phyloP scores from a whole-genome alignment of 2,329 filamentous ascomycete genomes.

The Xylariaceae sp. region DNA sequence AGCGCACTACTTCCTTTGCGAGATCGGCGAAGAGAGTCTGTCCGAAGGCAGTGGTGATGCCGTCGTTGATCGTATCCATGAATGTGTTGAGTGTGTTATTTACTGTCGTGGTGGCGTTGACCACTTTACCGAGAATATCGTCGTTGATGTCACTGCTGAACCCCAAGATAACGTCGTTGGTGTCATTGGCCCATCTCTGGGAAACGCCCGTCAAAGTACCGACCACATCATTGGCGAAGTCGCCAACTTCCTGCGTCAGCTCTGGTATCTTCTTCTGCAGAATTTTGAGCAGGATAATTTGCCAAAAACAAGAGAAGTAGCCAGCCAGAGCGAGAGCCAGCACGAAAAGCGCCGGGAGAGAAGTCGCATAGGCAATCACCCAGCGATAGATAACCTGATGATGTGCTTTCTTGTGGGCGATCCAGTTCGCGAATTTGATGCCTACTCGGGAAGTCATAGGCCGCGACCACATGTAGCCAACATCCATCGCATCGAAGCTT shows the following conservation, averaged over 20 bases:
- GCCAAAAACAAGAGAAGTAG: conserved; percentile 76
- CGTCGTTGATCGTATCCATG: conserved; percentile 69
- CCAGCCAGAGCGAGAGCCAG: conserved; percentile 78
- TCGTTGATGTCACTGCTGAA: conserved; percentile 77
- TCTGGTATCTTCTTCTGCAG: conserved; percentile 74
- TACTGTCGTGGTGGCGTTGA: conserved; percentile 74
- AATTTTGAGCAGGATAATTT: conserved; percentile 69
- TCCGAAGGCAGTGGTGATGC: conserved; percentile 74
- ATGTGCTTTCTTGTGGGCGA: conserved; percentile 39
- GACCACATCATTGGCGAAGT: conserved; percentile 77
- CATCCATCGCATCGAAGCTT: conserved; percentile 76
- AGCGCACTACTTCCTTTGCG: conserved; percentile 75
- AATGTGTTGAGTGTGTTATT: conserved; percentile 84
- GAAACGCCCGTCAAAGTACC: conserved; percentile 68
- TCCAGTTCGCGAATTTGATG: conserved; percentile 62
- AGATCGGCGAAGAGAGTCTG: conserved; percentile 75
- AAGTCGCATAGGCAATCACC: conserved; percentile 84
- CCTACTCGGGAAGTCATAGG: conserved; percentile 71
- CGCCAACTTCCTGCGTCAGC: conserved; percentile 68
- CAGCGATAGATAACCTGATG: conserved; percentile 72
- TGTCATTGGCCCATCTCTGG: conserved; percentile 68
- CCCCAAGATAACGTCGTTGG: conserved; percentile 67
- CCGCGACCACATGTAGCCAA: conserved; percentile 80
- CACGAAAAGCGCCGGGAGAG: conserved; percentile 78
- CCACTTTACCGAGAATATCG: conserved; percentile 83